Conservation (phyloP, 2,329 filamentous ascomycete genomes). For the Rasamsonia emersonii region DNA sequence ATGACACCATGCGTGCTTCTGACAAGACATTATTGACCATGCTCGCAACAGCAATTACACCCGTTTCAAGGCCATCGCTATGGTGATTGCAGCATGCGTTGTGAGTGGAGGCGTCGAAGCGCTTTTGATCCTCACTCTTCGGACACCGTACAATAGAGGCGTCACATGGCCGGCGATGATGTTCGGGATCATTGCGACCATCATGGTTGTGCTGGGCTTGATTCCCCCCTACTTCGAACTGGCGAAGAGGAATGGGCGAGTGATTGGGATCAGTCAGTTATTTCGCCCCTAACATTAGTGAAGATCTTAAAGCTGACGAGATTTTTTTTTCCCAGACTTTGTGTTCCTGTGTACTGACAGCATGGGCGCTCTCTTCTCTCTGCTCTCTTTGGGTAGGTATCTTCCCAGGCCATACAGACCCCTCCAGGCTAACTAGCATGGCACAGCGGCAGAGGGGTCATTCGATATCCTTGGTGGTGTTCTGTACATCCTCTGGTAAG, state of each 20-base stretch:
- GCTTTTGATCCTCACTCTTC: conserved; percentile 49
- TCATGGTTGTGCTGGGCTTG: conserved; percentile 49
- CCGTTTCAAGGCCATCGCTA: conserved; percentile 38
- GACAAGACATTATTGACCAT: conserved; percentile 6
- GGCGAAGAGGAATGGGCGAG: conserved; percentile 52
- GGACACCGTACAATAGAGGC: conserved; percentile 46
- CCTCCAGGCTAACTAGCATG: conserved; percentile 4
- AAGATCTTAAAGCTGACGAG: conserved; percentile 15
- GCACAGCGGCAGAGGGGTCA: conserved; percentile 47
- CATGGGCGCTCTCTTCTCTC: conserved; percentile 53
- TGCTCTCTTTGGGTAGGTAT: conserved; percentile 50
- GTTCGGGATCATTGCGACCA: conserved; percentile 50
- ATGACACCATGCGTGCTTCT: not conserved
- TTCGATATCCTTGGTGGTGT: conserved; percentile 55
- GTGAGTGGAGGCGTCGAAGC: conserved; percentile 48
- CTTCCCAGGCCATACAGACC: not conserved
- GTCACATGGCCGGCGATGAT: conserved; percentile 46
- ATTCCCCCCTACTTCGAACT: conserved; percentile 55
- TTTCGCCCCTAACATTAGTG: not conserved
- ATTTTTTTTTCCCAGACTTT: conserved; percentile 30
- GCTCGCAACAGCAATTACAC: conserved; percentile 21
- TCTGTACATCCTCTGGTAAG: conserved; percentile 53
- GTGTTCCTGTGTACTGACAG: conserved; percentile 54
- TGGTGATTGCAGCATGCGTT: conserved; percentile 33
- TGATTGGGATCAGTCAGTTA: conserved; percentile 50